Evolutionary conservation across 2,329 filamentous ascomycete species (phyloP).

Genomic region (Arthrocladium fulminans): DNA sequence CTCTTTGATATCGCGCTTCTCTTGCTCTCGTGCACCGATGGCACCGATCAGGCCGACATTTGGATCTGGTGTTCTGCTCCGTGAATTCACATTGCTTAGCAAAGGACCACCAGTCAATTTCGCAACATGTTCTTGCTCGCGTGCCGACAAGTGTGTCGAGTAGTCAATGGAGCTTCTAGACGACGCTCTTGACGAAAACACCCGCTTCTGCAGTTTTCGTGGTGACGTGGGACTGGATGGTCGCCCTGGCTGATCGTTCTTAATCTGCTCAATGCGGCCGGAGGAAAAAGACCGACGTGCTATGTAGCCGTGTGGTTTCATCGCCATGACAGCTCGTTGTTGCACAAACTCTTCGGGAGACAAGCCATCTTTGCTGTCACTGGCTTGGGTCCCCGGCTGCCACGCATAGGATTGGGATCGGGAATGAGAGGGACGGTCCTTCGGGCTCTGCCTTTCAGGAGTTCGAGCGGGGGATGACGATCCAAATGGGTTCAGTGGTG

Average conservation of each 20-base stretch:
- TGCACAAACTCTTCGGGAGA: slow-evolving; percentile 78
- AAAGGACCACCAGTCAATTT: slow-evolving; percentile 69
- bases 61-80: slow-evolving; percentile 37
- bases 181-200: slow-evolving; percentile 29
- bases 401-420: slow-evolving; percentile 56
- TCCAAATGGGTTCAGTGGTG: slow-evolving; percentile 12
- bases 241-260: not conserved
- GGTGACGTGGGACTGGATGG: slow-evolving; percentile 12
- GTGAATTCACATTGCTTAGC: slow-evolving; percentile 54
- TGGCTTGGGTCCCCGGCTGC: slow-evolving; percentile 58
- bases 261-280: slow-evolving; percentile 15
- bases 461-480: slow-evolving; percentile 14
- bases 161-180: slow-evolving; percentile 31
- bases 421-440: slow-evolving; percentile 17
- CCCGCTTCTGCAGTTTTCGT: slow-evolving; percentile 23
- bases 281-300: slow-evolving; percentile 33
- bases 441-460: slow-evolving; percentile 4
- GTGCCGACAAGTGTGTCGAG: slow-evolving; percentile 61
- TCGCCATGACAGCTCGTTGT: slow-evolving; percentile 55
- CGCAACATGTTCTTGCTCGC: slow-evolving; percentile 83
- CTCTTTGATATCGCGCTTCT: slow-evolving; percentile 62
- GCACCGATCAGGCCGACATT: slow-evolving; percentile 63
- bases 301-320: slow-evolving; percentile 34
- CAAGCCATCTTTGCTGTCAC: slow-evolving; percentile 47
- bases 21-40: slow-evolving; percentile 70